phyloP scores from a whole-genome alignment of 768 basidiomycete genomes.

The Kwoniella sp. region DNA sequence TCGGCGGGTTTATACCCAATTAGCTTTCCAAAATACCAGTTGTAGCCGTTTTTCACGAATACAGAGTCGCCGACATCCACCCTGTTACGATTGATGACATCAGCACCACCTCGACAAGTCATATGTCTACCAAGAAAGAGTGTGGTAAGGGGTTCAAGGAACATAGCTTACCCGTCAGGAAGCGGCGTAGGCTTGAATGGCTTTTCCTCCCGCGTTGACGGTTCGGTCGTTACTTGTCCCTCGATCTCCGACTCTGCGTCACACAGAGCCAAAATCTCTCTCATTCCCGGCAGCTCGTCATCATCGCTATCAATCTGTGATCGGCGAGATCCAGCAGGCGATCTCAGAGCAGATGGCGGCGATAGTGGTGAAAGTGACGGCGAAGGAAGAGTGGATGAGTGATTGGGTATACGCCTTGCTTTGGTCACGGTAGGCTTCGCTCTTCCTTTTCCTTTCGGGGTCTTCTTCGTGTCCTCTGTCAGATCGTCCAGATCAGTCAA shows the following conservation, averaged over 20 bases:
- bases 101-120: neutral
- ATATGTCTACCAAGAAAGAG: neutral
- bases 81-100: neutral
- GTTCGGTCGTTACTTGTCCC: neutral
- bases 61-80: constrained; percentile 4
- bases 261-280: neutral
- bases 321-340: neutral
- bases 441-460: neutral
- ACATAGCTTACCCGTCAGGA: constrained; percentile 8
- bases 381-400: neutral
- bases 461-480: too few relatives aligned
- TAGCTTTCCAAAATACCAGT: constrained; percentile 5
- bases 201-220: neutral
- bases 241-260: neutral
- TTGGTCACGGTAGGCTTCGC: neutral
- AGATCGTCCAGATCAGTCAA: neutral
- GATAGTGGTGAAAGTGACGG: neutral
- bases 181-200: constrained; percentile 6
- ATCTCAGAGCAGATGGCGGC: neutral
- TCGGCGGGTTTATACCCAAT: neutral
- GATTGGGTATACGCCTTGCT: neutral
- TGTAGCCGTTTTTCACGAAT: constrained; percentile 1
- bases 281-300: neutral
- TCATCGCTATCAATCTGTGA: neutral
- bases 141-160: neutral